Percentiles rank a stretch among this genome's conserved stretches.
Evolutionary conservation across 139 green algal genomes (phyloP).

Genomic region (Coccomyxa sp.): DNA sequence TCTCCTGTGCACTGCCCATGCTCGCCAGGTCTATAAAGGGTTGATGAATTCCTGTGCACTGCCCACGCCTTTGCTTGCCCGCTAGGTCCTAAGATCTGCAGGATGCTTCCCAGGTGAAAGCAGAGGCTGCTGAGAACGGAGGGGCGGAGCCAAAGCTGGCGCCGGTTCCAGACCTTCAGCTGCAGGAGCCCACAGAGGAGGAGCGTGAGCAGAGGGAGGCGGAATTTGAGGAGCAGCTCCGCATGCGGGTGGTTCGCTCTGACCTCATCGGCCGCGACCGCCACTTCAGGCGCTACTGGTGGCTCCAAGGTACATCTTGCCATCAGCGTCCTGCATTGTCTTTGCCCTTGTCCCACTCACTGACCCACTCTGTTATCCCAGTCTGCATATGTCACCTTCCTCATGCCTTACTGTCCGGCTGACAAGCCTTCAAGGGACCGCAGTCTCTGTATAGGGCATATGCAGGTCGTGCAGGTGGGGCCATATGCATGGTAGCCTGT

Average conservation of each 20-base stretch:
- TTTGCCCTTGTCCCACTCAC: background rate
- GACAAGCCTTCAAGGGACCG: no score
- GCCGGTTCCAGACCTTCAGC: background rate
- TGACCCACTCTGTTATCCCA: no score
- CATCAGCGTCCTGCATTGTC: background rate
- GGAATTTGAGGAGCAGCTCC: conserved; percentile 36
- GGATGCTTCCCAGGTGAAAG: background rate
- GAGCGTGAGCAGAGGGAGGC: conserved; percentile 17
- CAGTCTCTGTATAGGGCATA: no score
- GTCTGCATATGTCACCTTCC: no score
- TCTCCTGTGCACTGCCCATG: no score
- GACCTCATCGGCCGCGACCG: conserved; percentile 59
- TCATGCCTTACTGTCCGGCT: no score
- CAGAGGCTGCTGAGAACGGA: background rate
- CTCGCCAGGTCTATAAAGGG: no score
- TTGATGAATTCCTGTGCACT: no score
- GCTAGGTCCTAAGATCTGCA: no score
- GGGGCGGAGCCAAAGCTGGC: background rate
- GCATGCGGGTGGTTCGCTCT: conserved; percentile 17
- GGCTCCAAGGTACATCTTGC: conserved; percentile 18
- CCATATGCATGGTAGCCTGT: no score
- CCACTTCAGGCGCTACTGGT: conserved; percentile 60
- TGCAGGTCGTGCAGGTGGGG: no score
- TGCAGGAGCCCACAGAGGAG: background rate
- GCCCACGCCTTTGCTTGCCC: no score